Percentiles rank a stretch among this genome's conserved stretches.
phyloP scores from a whole-genome alignment of 1,139 yeast species.

The Tardiomyces depauwii region DNA sequence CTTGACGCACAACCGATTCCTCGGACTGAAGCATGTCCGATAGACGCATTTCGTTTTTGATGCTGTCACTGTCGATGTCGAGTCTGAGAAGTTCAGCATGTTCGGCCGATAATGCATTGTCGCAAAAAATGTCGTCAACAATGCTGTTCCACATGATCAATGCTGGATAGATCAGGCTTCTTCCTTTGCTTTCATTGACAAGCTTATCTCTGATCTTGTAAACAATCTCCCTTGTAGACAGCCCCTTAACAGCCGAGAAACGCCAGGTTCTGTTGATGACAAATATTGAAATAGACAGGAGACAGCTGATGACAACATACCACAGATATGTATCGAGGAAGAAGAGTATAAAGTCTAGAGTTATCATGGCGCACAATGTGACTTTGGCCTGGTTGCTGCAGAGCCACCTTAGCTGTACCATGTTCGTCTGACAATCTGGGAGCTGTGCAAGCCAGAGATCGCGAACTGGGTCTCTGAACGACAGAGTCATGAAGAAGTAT shows the following conservation, averaged over 20 bases:
- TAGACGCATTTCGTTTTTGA: too few species aligned
- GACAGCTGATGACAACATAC: conserved; percentile 74
- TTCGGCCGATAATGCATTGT: conserved; percentile 30
- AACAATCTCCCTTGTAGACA: too few species aligned
- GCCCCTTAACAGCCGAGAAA: too few species aligned
- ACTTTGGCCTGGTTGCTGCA: conserved; percentile 54
- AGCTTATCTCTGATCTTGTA: too few species aligned
- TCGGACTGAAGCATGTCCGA: not conserved
- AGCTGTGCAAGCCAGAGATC: conserved; percentile 50
- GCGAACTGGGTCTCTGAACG: conserved; percentile 68
- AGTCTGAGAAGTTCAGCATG: too few species aligned
- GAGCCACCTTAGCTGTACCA: conserved; percentile 35
- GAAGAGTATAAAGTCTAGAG: conserved; percentile 63
- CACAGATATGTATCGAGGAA: conserved; percentile 81
- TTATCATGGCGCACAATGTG: conserved; percentile 41
- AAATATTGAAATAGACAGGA: conserved; percentile 26
- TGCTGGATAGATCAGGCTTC: too few species aligned
- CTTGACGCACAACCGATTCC: conserved; percentile 12
- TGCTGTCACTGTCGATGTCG: too few species aligned
- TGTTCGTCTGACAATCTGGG: conserved; percentile 53
- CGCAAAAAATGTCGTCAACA: conserved; percentile 63
- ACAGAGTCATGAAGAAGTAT: conserved; percentile 66
- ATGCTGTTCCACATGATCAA: conserved; percentile 61
- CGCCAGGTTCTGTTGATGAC: too few species aligned
- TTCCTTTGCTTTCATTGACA: too few species aligned